A percentile compares a stretch with the other conserved stretches of the same genome.
phyloP scores from a whole-genome alignment of 306 rosid genomes.

The Corylus avellana region DNA sequence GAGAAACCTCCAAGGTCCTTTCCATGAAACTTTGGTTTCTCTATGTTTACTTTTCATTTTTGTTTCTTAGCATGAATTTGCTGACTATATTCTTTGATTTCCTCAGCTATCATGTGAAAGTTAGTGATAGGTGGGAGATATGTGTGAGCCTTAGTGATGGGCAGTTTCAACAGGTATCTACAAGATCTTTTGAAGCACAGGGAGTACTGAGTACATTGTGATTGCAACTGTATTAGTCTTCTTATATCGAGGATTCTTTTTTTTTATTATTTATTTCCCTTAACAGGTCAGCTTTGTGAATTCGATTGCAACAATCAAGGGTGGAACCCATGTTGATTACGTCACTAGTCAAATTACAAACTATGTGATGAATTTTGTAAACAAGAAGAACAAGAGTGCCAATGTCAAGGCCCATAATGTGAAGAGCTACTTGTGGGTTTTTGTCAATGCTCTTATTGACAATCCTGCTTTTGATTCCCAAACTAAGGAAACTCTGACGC shows the following conservation, averaged over 20 bases:
- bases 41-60: not conserved
- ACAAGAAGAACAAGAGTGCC: conserved; percentile 92
- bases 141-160: conserved; percentile 88
- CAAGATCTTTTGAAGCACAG: conserved; percentile 7
- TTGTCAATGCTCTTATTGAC: conserved; percentile 92
- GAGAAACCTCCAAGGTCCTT: conserved; percentile 64
- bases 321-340: conserved; percentile 93
- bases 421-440: conserved; percentile 91
- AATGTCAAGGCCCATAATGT: conserved; percentile 89
- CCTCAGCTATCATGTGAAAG: conserved; percentile 61
- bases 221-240: not conserved
- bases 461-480: conserved; percentile 98
- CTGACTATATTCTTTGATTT: conserved; percentile 14
- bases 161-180: conserved; percentile 84
- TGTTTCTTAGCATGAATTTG: not conserved
- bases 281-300: conserved; percentile 92
- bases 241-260: not conserved
- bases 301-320: conserved; percentile 81
- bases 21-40: not conserved
- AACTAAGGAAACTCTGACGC: conserved; percentile 87
- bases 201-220: conserved; percentile 1
- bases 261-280: not conserved
- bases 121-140: conserved; percentile 92
- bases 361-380: conserved; percentile 75
- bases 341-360: conserved; percentile 76